A percentile compares a stretch with the other conserved stretches of the same genome.
These are phyloP conservation scores for Talaromyces funiculosus DNA, from an alignment of 2,329 filamentous ascomycete species.

Conservation along the genomic window DNA sequence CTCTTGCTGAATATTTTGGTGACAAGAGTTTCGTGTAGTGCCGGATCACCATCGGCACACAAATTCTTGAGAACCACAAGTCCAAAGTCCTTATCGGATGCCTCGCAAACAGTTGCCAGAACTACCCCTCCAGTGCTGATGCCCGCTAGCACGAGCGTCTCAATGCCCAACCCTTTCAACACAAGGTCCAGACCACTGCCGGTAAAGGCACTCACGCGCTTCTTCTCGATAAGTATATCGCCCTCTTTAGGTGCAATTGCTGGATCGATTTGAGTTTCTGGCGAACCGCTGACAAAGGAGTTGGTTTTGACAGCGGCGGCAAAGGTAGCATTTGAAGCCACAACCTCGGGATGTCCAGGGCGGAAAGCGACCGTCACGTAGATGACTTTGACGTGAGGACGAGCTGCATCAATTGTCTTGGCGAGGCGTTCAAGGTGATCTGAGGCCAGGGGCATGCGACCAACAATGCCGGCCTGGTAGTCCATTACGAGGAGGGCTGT, in stretches of 20 bases:
- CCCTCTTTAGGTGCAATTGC: background rate
- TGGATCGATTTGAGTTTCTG: constrained; percentile 3
- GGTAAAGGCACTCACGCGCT: constrained; percentile 1
- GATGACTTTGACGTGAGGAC: background rate
- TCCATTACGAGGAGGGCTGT: no score
- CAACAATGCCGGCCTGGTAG: no score
- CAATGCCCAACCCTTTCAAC: background rate
- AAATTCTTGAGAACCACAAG: background rate
- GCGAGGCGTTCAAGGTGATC: background rate
- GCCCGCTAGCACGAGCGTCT: constrained; percentile 4
- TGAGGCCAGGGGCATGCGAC: no score
- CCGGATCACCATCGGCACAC: background rate
- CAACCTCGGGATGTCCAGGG: background rate
- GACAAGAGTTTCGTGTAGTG: background rate
- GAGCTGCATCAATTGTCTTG: constrained; percentile 16
- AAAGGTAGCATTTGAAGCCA: background rate
- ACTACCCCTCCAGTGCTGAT: constrained; percentile 3
- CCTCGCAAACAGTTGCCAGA: constrained; percentile 6
- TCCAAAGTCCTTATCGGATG: constrained; percentile 2
- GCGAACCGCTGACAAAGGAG: background rate
- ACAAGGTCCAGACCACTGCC: constrained; percentile 7
- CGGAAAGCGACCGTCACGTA: constrained; percentile 8
- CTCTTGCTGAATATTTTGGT: constrained; percentile 1
- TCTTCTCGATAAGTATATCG: constrained; percentile 1
- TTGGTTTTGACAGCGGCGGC: background rate